Evolutionary conservation across 768 basidiomycete species (phyloP).

Genomic region (Podaxis sp.): DNA sequence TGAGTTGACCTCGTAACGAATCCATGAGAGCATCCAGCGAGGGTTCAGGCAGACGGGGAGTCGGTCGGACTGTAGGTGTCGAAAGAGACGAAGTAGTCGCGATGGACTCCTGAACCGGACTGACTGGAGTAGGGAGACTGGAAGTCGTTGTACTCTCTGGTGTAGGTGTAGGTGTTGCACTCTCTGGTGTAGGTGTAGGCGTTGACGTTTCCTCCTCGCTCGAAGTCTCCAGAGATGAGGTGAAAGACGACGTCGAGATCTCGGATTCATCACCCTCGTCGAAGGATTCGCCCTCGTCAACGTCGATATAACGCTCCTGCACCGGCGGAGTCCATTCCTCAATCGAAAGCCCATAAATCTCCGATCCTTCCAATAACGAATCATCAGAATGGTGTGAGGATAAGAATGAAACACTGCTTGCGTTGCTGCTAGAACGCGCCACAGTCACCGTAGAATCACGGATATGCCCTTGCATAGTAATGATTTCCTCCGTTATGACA

Average conservation of each 20-base stretch:
- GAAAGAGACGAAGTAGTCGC: constrained; percentile 23
- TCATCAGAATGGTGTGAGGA: constrained; percentile 79
- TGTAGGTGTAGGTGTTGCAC: constrained; percentile 15
- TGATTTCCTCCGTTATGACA: constrained; percentile 17
- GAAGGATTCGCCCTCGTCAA: not conserved
- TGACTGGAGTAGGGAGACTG: not conserved
- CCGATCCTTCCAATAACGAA: constrained; percentile 37
- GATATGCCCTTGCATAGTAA: constrained; percentile 18
- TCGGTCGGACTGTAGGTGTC: constrained; percentile 35
- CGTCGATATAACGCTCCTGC: constrained; percentile 4
- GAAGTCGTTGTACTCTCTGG: constrained; percentile 35
- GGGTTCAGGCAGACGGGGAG: constrained; percentile 31
- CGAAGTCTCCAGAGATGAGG: constrained; percentile 12
- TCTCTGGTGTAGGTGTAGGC: not conserved
- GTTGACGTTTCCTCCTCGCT: constrained; percentile 3
- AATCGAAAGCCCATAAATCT: constrained; percentile 13
- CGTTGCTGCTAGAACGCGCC: constrained; percentile 39
- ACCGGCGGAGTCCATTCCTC: constrained; percentile 1
- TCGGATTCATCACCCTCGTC: constrained; percentile 6
- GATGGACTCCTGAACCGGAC: constrained; percentile 5
- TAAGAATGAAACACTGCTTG: constrained; percentile 44
- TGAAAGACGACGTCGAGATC: constrained; percentile 14
- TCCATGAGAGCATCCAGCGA: constrained; percentile 39
- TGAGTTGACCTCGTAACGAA: constrained; percentile 42
- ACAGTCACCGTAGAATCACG: constrained; percentile 29